These are phyloP conservation scores for Thraustochytrium sp. DNA, from an alignment of 352 stramenopile species.

Conservation along the genomic window DNA sequence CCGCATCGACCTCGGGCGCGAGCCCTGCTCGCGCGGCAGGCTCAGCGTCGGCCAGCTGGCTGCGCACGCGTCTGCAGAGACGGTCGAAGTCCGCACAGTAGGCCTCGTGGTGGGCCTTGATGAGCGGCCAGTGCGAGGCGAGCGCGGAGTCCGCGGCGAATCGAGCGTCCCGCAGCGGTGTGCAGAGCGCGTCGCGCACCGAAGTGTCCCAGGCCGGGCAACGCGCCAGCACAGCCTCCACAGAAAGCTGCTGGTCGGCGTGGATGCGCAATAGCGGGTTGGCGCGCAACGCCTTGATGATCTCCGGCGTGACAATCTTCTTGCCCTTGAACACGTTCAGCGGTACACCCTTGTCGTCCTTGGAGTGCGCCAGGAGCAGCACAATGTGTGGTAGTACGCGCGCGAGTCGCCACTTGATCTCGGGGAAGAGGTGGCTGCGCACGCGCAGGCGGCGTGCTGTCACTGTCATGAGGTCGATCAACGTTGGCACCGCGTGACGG, in stretches of 20 bases:
- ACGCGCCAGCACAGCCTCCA: slow-evolving; percentile 42
- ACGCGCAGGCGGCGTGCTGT: slow-evolving; percentile 41
- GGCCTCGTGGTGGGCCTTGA: neutral
- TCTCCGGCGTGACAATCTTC: slow-evolving; percentile 21
- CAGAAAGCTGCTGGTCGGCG: slow-evolving; percentile 49
- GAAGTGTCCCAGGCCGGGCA: slow-evolving; percentile 40
- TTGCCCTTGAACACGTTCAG: slow-evolving; percentile 49
- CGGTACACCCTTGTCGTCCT: slow-evolving; percentile 41
- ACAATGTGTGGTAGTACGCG: slow-evolving; percentile 54
- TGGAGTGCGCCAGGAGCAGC: slow-evolving; percentile 52
- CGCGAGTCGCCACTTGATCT: slow-evolving; percentile 55
- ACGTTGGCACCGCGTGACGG: neutral
- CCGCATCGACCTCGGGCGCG: neutral
- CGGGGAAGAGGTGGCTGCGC: slow-evolving; percentile 51
- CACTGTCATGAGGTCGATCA: neutral
- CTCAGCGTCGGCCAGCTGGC: neutral
- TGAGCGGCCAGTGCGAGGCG: slow-evolving; percentile 20
- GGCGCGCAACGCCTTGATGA: slow-evolving; percentile 43
- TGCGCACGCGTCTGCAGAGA: neutral
- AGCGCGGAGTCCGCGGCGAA: slow-evolving; percentile 37
- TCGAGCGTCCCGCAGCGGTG: neutral
- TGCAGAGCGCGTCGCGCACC: neutral
- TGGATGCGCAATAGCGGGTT: slow-evolving; percentile 48
- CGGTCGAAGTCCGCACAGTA: slow-evolving; percentile 39
- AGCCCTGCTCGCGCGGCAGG: too few relatives aligned